Evolutionary conservation across 441 rosid species (phyloP), one percentile per base, ranked within the genome.

Genomic region (Adansonia grandidieri): DNA sequence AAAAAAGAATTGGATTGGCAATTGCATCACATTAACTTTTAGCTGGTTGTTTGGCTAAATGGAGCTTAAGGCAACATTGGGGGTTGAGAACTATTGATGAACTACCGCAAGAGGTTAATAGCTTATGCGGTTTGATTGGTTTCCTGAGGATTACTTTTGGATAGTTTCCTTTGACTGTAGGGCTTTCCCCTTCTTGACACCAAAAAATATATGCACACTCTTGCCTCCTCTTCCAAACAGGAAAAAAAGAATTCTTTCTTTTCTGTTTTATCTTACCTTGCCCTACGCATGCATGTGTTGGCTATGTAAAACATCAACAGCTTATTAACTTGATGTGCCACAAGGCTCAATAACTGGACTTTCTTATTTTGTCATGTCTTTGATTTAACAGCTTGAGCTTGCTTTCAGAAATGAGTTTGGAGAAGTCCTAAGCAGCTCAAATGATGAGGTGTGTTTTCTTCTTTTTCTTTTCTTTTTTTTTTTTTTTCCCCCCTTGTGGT

Each of bases 311-410:
- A 11, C 14, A 19, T 42, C 1, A 3, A 28, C 66, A 42, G 57
- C 32, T 19, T 17, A 0, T 19, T 75, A 28, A 32, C 20, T 45
- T 64, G n/a, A 60, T 63, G 9, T 28, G n/a, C 10, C 2, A 51
- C 69, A 20, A 50, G 32, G 32, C 50, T 48, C 63, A n/a, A 17
- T 64, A 50, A 51, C 9, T 65, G 13, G 60, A 37, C 70, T 51
- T 71, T 76, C 28, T 37, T 48, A 66, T 47, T 75, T 62, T 50
- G 57, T 56, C 28, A 5, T 75, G 63, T 79, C 54, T 77, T 60
- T 81, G 81, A 50, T 74, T 77, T 65, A 83, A 82, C 91, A 96
- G 99, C 84, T 96, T 79, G 98, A 95, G 85, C 82, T 96, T 75
- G 87, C 90, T 80, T 87, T 94, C 71, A 84, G 89, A 80, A 91